Evolutionary conservation across 2,329 filamentous ascomycete species (phyloP), one percentile per base, ranked within the genome.

Genomic region (Aspergillus amoenus): DNA sequence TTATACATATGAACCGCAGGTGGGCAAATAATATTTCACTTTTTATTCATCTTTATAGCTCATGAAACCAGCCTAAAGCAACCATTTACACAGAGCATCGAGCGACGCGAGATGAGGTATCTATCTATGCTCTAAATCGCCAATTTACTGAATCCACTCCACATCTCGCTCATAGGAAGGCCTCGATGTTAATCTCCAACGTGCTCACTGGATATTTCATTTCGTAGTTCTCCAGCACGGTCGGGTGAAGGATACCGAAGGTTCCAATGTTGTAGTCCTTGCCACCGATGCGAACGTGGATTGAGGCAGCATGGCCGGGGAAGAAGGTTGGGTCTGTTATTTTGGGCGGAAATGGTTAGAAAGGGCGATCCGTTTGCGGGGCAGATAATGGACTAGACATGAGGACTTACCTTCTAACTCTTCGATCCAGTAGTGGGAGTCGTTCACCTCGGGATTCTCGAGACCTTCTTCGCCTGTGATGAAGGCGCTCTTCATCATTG

Each of bases 221-320:
- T 68, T 96, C 93, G 76, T 94, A 97, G 69, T 95, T 94, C 73
- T 96, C 91, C 69, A 97, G 80, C 63, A 97, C 94, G 5, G 86
- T 88, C 43, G 94, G 95, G 76, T 99, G 93, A 71, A 99, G 77
- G 65, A 99, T 93, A 68, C 94, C 94, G 71, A 99, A 94, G 73
- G 90, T 87, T 68, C 94, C 94, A 68, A 99, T 90, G 52, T 88
- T 83, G 59, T 84, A 79, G 62, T 88, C 84, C 80, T 92, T 89
- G 58, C 89, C 91, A 37, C 78, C 84, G 30, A 93, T 76, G 52
- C 89, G 86, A 59, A 96, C 79, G 73, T 89, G 89, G 60, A 99
- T 88, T 47, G 90, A 88, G 9, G 94, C 94, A 15, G 91, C 89
- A 71, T 96, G 91, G 42, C 93, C 94, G 41, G 86, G 81, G 78